phyloP scores from a whole-genome alignment of 441 rosid species.

The Mallotus repandus region DNA sequence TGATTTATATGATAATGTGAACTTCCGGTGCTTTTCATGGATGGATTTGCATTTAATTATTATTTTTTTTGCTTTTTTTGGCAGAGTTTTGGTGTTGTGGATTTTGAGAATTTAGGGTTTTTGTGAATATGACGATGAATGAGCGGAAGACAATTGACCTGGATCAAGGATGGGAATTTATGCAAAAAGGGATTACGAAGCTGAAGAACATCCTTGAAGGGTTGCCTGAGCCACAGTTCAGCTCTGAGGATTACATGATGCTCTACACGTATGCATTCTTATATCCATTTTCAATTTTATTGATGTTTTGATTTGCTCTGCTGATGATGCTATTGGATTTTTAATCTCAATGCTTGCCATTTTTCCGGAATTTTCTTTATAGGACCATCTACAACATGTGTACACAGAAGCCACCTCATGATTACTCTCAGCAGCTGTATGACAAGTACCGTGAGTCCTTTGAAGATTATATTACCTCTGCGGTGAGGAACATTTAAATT shows the following conservation, averaged over 20 bases:
- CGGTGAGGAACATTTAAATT: slow-evolving; percentile 40
- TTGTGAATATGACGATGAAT: slow-evolving; percentile 49
- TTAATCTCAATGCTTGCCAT: background rate
- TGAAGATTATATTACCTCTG: slow-evolving; percentile 68
- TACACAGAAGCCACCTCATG: slow-evolving; percentile 88
- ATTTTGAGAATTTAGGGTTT: slow-evolving; percentile 17
- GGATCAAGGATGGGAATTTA: slow-evolving; percentile 94
- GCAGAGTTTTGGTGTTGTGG: slow-evolving; percentile 19
- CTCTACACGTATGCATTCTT: slow-evolving; percentile 70
- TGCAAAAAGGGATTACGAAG: slow-evolving; percentile 84
- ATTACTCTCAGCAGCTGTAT: slow-evolving; percentile 87
- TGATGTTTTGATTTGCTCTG: background rate
- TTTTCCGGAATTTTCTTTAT: slow-evolving; percentile 16
- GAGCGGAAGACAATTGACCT: slow-evolving; percentile 77
- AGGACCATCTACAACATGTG: slow-evolving; percentile 96
- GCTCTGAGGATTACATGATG: slow-evolving; percentile 81
- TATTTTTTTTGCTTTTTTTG: background rate
- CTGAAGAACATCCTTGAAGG: slow-evolving; percentile 80
- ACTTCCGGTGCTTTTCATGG: background rate
- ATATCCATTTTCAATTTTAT: slow-evolving; percentile 7
- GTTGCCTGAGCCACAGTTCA: slow-evolving; percentile 56
- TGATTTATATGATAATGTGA: background rate
- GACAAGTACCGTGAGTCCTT: slow-evolving; percentile 82
- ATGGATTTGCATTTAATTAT: background rate
- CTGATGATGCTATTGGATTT: background rate